Percentiles rank a stretch among this genome's conserved stretches.
Conservation (phyloP, 1,284 basidiomycete genomes). For the Rhodotorula sp. region DNA sequence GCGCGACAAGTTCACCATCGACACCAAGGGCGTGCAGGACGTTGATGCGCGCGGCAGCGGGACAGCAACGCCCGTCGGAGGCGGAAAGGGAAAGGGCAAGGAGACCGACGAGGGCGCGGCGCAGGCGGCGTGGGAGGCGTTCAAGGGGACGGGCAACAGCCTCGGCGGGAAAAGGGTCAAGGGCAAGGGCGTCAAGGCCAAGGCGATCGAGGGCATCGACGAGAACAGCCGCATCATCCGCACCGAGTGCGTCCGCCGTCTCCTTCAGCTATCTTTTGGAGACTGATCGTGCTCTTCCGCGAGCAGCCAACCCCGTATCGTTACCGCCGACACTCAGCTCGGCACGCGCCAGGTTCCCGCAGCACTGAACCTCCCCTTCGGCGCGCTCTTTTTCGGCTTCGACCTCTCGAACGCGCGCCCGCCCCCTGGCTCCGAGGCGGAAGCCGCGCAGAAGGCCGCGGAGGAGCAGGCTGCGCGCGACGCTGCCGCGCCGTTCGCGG, state of each 20-base stretch:
- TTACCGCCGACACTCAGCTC: constrained; percentile 76
- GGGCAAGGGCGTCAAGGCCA: constrained; percentile 82
- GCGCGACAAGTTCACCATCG: constrained; percentile 96
- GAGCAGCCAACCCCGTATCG: constrained; percentile 73
- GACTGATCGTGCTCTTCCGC: background rate
- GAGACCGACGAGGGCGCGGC: constrained; percentile 51
- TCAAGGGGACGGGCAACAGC: constrained; percentile 89
- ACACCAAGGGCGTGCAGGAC: constrained; percentile 57
- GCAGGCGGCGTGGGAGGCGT: constrained; percentile 76
- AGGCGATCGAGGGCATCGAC: constrained; percentile 76
- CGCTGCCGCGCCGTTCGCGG: constrained; percentile 22
- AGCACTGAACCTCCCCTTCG: constrained; percentile 84
- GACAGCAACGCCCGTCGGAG: constrained; percentile 39
- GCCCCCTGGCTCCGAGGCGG: constrained; percentile 35
- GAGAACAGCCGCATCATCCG: constrained; percentile 81
- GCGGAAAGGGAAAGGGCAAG: constrained; percentile 28
- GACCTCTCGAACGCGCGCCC: constrained; percentile 31
- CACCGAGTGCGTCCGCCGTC: constrained; percentile 69
- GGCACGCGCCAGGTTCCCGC: constrained; percentile 80
- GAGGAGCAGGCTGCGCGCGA: constrained; percentile 4
- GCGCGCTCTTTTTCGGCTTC: constrained; percentile 93
- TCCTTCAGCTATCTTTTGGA: background rate
- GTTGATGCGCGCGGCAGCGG: constrained; percentile 45
- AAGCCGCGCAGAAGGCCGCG: constrained; percentile 12
- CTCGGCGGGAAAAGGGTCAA: constrained; percentile 84